Conservation (phyloP, 148 eudicot species). For the Simmondsia chinensis region DNA sequence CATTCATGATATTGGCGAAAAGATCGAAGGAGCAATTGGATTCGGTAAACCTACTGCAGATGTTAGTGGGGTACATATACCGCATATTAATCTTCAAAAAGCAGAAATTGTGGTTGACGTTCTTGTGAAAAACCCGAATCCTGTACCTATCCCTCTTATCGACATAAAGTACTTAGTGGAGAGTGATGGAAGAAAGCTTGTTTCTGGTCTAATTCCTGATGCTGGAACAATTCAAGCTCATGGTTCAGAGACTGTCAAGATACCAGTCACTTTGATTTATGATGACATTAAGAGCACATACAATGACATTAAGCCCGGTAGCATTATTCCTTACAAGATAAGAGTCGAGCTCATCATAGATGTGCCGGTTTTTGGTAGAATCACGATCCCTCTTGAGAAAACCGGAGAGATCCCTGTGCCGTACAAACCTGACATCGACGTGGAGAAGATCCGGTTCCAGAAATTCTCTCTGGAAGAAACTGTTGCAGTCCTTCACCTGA, state of each 20-base stretch:
- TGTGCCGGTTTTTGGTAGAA: constrained; percentile 83
- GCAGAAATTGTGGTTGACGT: constrained; percentile 85
- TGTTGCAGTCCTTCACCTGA: constrained; percentile 66
- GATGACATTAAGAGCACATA: constrained; percentile 84
- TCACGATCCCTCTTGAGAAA: constrained; percentile 90
- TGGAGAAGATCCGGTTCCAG: constrained; percentile 75
- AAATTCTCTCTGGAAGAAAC: constrained; percentile 89
- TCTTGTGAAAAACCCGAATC: constrained; percentile 85
- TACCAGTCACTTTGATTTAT: constrained; percentile 62
- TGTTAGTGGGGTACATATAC: constrained; percentile 62
- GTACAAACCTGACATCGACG: constrained; percentile 87
- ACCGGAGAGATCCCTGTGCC: constrained; percentile 89
- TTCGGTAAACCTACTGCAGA: constrained; percentile 95
- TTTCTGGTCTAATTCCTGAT: constrained; percentile 92
- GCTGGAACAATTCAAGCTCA: constrained; percentile 93
- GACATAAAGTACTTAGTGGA: constrained; percentile 87
- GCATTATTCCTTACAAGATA: constrained; percentile 70
- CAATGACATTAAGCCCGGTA: constrained; percentile 73
- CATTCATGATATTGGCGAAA: constrained; percentile 83
- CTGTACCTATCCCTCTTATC: constrained; percentile 86
- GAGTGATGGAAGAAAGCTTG: constrained; percentile 81
- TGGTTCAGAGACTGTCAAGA: constrained; percentile 87
- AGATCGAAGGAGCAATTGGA: constrained; percentile 78
- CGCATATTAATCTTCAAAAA: constrained; percentile 54
- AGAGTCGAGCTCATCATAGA: constrained; percentile 86